Conservation (phyloP, 768 basidiomycete genomes). For the Lactarius quietus region DNA sequence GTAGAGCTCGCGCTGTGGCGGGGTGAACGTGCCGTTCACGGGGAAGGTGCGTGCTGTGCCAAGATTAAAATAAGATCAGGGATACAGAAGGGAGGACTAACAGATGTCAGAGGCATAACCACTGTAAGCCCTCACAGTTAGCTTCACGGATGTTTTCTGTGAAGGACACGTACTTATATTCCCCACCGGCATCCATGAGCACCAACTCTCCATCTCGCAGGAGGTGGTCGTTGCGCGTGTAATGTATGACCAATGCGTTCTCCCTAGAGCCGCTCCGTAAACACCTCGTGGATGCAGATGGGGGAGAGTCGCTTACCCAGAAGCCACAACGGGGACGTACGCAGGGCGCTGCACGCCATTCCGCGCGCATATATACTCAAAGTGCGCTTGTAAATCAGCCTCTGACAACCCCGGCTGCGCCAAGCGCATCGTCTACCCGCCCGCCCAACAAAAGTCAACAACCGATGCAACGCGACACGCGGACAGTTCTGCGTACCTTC, state of each 20-base stretch:
- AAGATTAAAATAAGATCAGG: slow-evolving; percentile 2
- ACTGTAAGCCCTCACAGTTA: slow-evolving; percentile 35
- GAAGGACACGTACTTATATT: slow-evolving; percentile 64
- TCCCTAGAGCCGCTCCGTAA: slow-evolving; percentile 43
- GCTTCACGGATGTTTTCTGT: background rate
- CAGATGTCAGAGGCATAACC: slow-evolving; percentile 96
- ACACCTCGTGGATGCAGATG: background rate
- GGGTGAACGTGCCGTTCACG: slow-evolving; percentile 72
- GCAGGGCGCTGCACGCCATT: slow-evolving; percentile 81
- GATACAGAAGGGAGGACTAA: slow-evolving; percentile 34
- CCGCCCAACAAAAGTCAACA: background rate
- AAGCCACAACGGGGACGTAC: slow-evolving; percentile 98
- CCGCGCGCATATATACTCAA: slow-evolving; percentile 82
- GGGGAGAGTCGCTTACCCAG: slow-evolving; percentile 54
- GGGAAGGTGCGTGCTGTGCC: slow-evolving; percentile 81
- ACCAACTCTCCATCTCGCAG: slow-evolving; percentile 69
- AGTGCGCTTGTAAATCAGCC: slow-evolving; percentile 68
- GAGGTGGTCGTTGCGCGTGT: slow-evolving; percentile 85
- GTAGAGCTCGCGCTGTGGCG: slow-evolving; percentile 83
- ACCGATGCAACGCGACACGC: no score
- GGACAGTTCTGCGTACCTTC: slow-evolving; percentile 47
- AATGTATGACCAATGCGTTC: slow-evolving; percentile 91
- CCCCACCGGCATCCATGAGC: slow-evolving; percentile 89
- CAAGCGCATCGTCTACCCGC: slow-evolving; percentile 76
- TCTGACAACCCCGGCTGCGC: slow-evolving; percentile 55